phyloP scores from a whole-genome alignment of 2,329 filamentous ascomycete species.

The Diaporthe vexans region DNA sequence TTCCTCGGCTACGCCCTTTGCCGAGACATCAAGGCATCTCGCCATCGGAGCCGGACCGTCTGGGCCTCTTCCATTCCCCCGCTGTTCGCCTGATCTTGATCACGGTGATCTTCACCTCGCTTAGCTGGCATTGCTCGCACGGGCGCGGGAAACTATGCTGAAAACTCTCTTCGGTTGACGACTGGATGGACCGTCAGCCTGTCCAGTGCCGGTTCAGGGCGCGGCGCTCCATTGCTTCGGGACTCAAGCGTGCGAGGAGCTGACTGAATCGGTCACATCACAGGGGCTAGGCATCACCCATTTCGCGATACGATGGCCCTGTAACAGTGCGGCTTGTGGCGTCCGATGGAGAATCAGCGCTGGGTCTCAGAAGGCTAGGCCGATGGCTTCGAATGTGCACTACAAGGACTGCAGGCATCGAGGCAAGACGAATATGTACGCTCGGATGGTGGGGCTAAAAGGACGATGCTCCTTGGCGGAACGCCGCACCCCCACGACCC shows the following conservation, averaged over 20 bases:
- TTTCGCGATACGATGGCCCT: conserved; percentile 20
- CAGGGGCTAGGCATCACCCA: conserved; percentile 24
- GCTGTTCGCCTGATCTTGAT: conserved; percentile 23
- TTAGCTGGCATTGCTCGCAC: conserved; percentile 12
- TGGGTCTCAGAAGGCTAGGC: neutral
- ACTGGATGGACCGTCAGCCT: conserved; percentile 16
- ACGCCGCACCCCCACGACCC: neutral
- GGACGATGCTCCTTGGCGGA: conserved; percentile 25
- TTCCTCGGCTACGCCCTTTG: neutral
- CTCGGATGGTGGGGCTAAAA: conserved; percentile 32
- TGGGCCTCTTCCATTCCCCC: neutral
- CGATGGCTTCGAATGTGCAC: conserved; percentile 6
- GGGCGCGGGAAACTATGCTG: neutral
- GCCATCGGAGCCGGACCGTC: neutral
- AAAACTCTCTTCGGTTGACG: neutral
- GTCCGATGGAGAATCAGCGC: conserved; percentile 4
- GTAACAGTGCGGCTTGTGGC: conserved; percentile 7
- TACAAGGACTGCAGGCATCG: conserved; percentile 5
- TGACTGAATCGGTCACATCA: conserved; percentile 14
- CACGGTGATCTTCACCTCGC: conserved; percentile 1
- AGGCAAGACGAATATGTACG: conserved; percentile 33
- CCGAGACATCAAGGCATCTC: conserved; percentile 9
- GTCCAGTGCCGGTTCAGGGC: conserved; percentile 7
- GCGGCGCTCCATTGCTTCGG: neutral
- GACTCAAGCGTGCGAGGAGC: neutral